Evolutionary conservation across 179 eudicot genomes (phyloP), one percentile per base, ranked within the genome.

Genomic region (Beta macrorhiza): DNA sequence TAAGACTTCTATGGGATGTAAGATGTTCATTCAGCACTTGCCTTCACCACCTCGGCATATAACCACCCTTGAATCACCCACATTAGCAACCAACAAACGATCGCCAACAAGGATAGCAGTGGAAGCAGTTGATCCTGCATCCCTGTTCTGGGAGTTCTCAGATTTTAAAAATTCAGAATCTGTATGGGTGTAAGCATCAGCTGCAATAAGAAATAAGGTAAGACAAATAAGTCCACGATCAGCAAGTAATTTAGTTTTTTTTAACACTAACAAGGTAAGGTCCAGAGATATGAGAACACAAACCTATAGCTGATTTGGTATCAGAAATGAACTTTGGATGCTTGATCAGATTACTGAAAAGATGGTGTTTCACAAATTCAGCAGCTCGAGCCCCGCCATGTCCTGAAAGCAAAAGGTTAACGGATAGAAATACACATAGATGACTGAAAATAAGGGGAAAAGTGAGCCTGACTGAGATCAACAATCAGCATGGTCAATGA

Each of bases 301-400:
- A 82, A 95, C 98, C 93, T 89, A 96, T 96, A 62, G 99, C 99
- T 44, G 93, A 92, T 88, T 91, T 94, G 81, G 98, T 96, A 82
- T 96, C 99, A 85, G 99, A 92, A 79, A 94, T 94, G 84, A 96
- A 96, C 83, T 94, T 96, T 7, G 98, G 99, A 80, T 96, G 98
- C 75, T 85, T 92, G 85, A 96, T 96, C 83, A 96, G 91, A 86
- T 94, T 92, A 84, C 93, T 94, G 86, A 96, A 96, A 58, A 96
- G 97, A 83, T 96, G 89, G 73, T 96, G 94, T 79, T 96, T 96
- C 16, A 96, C 99, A 85, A 91, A 96, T 77, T 96, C 98, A 44
- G 98, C 99, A 82, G 99, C 99, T 67, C 99, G 90, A 86, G 98
- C 99, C 84, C 99, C 99, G 15, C 99, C 99, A 84, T 96, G 99